Conservation (phyloP, 148 eudicot genomes). For the Limonium bicolor region DNA sequence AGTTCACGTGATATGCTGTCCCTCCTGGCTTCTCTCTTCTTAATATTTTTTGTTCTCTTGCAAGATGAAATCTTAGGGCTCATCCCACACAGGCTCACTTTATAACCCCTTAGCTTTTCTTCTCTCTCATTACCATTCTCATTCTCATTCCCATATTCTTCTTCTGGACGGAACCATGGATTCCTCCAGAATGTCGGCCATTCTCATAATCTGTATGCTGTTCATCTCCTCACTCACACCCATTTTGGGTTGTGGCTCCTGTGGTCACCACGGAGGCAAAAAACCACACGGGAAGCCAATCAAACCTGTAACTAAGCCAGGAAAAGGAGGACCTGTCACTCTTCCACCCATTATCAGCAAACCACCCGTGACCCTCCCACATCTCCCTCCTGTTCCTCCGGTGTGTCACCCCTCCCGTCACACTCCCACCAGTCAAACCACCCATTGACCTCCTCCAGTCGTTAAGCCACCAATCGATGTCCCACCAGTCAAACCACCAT, state of each 20-base stretch:
- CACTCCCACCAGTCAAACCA: conserved; percentile 13
- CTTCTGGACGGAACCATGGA: conserved; percentile 34
- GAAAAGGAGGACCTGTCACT: neutral
- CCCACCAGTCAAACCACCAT: conserved; percentile 6
- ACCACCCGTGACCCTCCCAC: conserved; percentile 1
- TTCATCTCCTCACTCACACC: conserved; percentile 40
- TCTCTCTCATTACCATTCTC: neutral
- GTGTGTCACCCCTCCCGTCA: conserved; percentile 2
- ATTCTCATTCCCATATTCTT: neutral
- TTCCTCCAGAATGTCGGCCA: conserved; percentile 35
- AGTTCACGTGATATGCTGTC: conserved; percentile 4
- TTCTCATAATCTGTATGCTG: conserved; percentile 51
- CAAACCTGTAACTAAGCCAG: conserved; percentile 3
- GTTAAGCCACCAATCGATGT: conserved; percentile 10
- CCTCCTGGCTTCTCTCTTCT: neutral
- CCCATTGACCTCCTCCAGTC: neutral
- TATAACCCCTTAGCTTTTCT: neutral
- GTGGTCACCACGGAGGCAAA: conserved; percentile 25
- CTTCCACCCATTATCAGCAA: neutral
- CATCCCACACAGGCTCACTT: neutral
- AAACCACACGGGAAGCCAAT: conserved; percentile 9
- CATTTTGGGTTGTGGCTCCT: conserved; percentile 38
- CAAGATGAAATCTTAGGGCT: too few relatives aligned
- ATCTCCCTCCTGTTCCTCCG: conserved; percentile 1
- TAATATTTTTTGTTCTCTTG: neutral